Base-by-base conservation (phyloP, 768 basidiomycete species). In the Leccinum imitatum region DNA sequence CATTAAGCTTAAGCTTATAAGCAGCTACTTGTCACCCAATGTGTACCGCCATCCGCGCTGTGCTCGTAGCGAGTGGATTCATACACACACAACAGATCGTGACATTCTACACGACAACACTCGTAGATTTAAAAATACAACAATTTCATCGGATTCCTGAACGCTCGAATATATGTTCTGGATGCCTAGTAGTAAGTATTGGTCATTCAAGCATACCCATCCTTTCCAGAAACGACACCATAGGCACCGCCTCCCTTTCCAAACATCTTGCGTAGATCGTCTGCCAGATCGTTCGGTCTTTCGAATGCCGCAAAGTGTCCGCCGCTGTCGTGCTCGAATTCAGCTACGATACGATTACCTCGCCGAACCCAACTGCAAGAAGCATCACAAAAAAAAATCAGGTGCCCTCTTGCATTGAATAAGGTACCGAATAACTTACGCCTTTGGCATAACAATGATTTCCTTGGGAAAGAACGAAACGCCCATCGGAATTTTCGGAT, bases 241-340 rank as follows among this genome's bases (percentile, higher is more conserved):
- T 76, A 81, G 3, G 82, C 82, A 35, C 78, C 77, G 0, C 83
- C 81, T 10, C 75, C 79, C 58, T 74, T 80, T 39, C 79, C 79
- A 69, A 85, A 87, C 83, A 86, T 86, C 63, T 75, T 79, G 31
- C 80, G 72, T 51, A 87, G 53, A 63, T 85, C 86, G 1, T 63
- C 74, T 0, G 75, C 84, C 17, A 87, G 73, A 3, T 70, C 69
- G 5, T 78, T 73, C 0, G 86, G 84, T 46, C 64, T 69, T 63
- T 87, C 85, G 60, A 79, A 66, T 0, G 85, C 78, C 9, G 84
- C 81, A 65, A 87, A 87, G 68, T 87, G 86, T 1, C 86, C 85
- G 5, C 86, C 85, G 6, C 67, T 67, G 1, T 73, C 72, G 54
- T 87, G 85, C 15, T 77, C 71, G 4, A 76, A 71, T 61, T 81